Conservation (phyloP, 257 asterid species). For the Ballota nigra region DNA sequence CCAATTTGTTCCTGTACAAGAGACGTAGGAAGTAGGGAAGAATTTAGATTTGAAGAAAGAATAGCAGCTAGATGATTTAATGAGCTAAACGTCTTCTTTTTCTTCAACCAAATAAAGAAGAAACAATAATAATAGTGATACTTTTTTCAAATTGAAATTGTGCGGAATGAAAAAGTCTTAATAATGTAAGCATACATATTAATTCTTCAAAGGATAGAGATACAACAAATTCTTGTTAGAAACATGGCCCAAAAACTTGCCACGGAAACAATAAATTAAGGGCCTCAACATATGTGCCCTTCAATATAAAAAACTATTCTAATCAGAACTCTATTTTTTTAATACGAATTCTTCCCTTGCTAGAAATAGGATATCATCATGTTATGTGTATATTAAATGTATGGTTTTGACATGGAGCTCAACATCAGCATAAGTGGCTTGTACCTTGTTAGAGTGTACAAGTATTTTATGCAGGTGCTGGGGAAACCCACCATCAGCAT, state of each 20-base stretch:
- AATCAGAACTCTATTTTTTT: not conserved
- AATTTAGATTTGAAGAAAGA: not conserved
- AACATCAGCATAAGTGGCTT: not conserved
- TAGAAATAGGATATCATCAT: not conserved
- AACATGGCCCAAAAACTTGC: constrained; percentile 23
- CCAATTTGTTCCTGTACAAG: not conserved
- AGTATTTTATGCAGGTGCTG: no score
- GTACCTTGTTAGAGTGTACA: no score
- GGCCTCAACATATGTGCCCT: not conserved
- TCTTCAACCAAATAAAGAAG: not conserved
- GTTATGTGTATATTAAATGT: not conserved
- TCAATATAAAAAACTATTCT: not conserved
- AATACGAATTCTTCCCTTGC: not conserved
- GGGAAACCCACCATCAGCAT: no score
- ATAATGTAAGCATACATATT: constrained; percentile 1
- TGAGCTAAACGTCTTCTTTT: not conserved
- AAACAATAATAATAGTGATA: not conserved
- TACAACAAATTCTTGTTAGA: constrained; percentile 21
- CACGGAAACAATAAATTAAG: constrained; percentile 12
- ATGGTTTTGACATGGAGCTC: not conserved
- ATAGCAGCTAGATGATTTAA: not conserved
- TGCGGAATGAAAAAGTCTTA: not conserved
- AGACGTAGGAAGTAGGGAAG: not conserved
- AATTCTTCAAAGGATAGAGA: constrained; percentile 16
- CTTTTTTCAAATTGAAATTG: not conserved